Evolutionary conservation across 1,139 yeast species (phyloP).

Genomic region (Sporopachydermia cereana): DNA sequence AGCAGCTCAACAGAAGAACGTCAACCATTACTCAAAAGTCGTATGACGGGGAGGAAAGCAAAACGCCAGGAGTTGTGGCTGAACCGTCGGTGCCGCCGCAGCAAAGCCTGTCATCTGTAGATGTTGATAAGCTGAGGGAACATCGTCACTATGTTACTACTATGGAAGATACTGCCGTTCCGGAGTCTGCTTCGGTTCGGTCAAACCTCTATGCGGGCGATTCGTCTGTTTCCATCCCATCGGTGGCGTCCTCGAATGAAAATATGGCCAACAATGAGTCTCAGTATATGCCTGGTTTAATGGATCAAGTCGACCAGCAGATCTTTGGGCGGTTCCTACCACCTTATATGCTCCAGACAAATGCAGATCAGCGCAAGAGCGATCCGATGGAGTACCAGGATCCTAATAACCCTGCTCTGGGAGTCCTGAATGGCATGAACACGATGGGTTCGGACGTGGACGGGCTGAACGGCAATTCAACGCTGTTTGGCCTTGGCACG

Average conservation of each 20-base stretch:
- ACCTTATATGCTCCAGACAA: constrained; percentile 58
- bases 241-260: background rate
- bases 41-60: constrained; percentile 4
- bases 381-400: background rate
- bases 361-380: constrained; percentile 10
- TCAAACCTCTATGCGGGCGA: background rate
- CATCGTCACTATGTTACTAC: constrained; percentile 7
- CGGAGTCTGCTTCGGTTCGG: background rate
- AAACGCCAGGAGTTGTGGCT: constrained; percentile 3
- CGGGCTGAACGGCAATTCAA: background rate
- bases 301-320: constrained; percentile 75
- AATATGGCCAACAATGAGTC: constrained; percentile 13
- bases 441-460: background rate
- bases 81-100: constrained; percentile 7
- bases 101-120: background rate
- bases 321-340: constrained; percentile 76
- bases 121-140: constrained; percentile 8
- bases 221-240: background rate
- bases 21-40: constrained; percentile 22
- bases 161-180: constrained; percentile 9
- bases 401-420: background rate
- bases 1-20: constrained; percentile 62
- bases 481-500: background rate
- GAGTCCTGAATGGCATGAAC: background rate
- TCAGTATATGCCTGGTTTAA: constrained; percentile 61